Evolutionary conservation across 2,329 filamentous ascomycete species (phyloP), one percentile per base, ranked within the genome.

Genomic region (Aureobasidium subglaciale): DNA sequence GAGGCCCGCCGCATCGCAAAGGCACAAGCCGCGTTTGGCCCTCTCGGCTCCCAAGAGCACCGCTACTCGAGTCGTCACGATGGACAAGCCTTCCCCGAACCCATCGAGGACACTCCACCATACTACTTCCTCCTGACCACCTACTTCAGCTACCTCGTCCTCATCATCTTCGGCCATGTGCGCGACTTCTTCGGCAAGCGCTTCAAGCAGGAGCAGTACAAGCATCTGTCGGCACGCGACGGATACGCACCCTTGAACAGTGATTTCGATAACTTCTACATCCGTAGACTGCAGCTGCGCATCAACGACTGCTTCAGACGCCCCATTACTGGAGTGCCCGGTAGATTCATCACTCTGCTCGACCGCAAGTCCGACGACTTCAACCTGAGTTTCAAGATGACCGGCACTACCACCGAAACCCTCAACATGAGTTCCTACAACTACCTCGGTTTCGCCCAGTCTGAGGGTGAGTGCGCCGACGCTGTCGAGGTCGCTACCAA

Each of bases 351-450:
- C 65, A 97, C 89, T 22, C 78, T 99, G 35, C 81, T 97, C 63
- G 92, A 97, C 71, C 89, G 93, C 67, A 86, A 83, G 64, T 95
- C 91, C 2, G 82, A 92, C 67, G 90, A 99, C 68, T 90, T 89
- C 77, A 99, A 99, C 74, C 81, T 86, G 66, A 86, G 87, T 57
- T 99, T 96, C 77, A 83, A 88, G 68, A 85, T 90, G 71, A 91
- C 88, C 1, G 93, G 93, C 57, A 95, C 90, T 45, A 86, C 83
- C 58, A 97, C 92, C 1, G 90, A 99, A 72, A 97, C 93, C 0
- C 77, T 99, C 65, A 99, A 99, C 74, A 87, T 99, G 86, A 96
- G 92, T 76, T 99, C 93, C 1, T 99, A 99, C 80, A 99, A 99
- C 73, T 99, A 99, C 69, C 87, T 99, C 22, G 93, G 93, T 40